Conservation (phyloP, 2,329 filamentous ascomycete species). For the Penicillium verrucosum region DNA sequence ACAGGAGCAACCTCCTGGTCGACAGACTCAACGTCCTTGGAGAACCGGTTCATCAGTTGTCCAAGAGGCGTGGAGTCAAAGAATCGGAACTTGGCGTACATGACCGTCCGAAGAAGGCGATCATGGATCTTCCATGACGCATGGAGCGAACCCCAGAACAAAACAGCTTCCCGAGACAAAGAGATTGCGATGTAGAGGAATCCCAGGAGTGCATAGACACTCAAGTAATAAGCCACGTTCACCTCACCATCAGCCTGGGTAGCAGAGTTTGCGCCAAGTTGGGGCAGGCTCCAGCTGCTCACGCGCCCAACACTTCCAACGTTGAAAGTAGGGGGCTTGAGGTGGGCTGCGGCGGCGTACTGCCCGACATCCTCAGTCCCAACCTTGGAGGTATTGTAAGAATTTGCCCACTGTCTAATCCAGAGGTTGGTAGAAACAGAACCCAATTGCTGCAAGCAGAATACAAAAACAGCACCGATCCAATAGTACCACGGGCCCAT, state of each 20-base stretch:
- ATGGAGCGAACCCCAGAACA: constrained; percentile 87
- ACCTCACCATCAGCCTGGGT: constrained; percentile 51
- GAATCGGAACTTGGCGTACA: constrained; percentile 92
- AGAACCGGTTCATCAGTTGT: constrained; percentile 97
- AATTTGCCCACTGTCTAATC: constrained; percentile 94
- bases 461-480: constrained; percentile 70
- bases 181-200: constrained; percentile 75
- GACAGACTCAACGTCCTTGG: constrained; percentile 90
- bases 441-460: constrained; percentile 77
- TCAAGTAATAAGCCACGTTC: constrained; percentile 78
- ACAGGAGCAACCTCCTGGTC: constrained; percentile 95
- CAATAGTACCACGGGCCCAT: constrained; percentile 99
- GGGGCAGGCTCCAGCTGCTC: constrained; percentile 29
- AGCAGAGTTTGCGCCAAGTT: constrained; percentile 25
- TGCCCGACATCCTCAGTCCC: constrained; percentile 31
- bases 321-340: constrained; percentile 39
- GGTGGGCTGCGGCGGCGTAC: constrained; percentile 41
- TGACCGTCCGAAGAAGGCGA: constrained; percentile 71
- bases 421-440: constrained; percentile 87
- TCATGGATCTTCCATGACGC: constrained; percentile 84
- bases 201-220: constrained; percentile 77
- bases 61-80: constrained; percentile 95
- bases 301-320: constrained; percentile 36
- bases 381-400: constrained; percentile 60
- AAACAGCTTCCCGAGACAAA: constrained; percentile 75